A percentile compares a stretch with the other conserved stretches of the same genome.
These are phyloP conservation scores for Quercus tomentella DNA, from an alignment of 331 rosid genomes.

Conservation along the genomic window DNA sequence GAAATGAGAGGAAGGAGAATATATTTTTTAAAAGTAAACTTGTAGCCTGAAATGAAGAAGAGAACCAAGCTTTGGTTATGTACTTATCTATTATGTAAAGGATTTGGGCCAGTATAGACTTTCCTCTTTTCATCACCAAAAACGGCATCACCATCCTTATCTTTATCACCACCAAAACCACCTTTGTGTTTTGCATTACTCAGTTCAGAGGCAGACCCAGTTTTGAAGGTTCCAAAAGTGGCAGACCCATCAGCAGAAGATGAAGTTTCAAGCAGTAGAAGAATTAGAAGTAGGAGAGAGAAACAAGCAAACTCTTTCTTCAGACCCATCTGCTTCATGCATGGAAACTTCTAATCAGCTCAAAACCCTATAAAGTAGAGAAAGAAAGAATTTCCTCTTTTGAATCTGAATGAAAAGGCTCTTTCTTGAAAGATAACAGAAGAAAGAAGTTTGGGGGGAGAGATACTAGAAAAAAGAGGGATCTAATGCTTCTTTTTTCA, in stretches of 20 bases:
- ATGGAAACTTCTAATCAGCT: conserved; percentile 36
- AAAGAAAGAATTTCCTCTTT: conserved; percentile 5
- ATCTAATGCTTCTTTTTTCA: background rate
- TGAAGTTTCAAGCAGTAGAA: conserved; percentile 10
- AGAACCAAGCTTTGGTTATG: background rate
- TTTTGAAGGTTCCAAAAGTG: conserved; percentile 29
- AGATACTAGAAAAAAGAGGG: conserved; percentile 1
- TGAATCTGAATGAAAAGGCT: conserved; percentile 27
- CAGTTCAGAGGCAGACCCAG: conserved; percentile 21
- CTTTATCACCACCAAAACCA: conserved; percentile 13
- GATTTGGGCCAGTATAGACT: conserved; percentile 76
- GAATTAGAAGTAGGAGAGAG: conserved; percentile 29
- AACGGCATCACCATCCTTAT: conserved; percentile 16
- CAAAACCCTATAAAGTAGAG: conserved; percentile 39
- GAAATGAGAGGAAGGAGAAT: background rate
- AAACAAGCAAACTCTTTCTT: conserved; percentile 22
- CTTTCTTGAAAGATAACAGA: too few relatives aligned
- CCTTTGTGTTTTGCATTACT: conserved; percentile 10
- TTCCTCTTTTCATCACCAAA: conserved; percentile 58
- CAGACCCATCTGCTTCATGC: conserved; percentile 39
- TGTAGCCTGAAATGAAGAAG: background rate
- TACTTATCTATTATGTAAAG: conserved; percentile 68
- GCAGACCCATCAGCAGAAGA: conserved; percentile 29
- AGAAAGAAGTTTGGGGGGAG: too few relatives aligned
- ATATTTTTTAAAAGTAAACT: background rate